Percentiles rank a stretch among this genome's conserved stretches.
phyloP scores from a whole-genome alignment of 768 basidiomycete genomes.

The Phaeotremella skinneri region DNA sequence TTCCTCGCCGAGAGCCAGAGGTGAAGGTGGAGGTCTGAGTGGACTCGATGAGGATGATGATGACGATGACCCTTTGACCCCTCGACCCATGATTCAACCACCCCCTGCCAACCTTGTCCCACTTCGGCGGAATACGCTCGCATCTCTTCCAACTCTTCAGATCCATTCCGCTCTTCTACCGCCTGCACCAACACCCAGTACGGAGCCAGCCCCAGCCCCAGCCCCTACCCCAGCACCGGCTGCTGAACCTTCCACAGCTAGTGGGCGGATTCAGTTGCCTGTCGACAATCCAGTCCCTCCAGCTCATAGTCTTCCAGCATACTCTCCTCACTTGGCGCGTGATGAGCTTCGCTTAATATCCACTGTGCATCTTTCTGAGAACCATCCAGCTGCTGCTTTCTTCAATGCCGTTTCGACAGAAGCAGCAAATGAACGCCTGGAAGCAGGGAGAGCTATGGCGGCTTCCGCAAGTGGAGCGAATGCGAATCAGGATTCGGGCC shows the following conservation, averaged over 20 bases:
- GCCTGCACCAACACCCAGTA: background rate
- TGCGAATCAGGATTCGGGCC: constrained; percentile 8
- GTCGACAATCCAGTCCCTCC: constrained; percentile 33
- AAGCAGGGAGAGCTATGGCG: constrained; percentile 14
- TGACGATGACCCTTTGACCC: constrained; percentile 38
- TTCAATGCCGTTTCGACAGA: constrained; percentile 19
- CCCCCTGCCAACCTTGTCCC: constrained; percentile 13
- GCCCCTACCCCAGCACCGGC: background rate
- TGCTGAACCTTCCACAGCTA: background rate
- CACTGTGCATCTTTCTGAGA: constrained; percentile 38
- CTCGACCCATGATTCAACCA: constrained; percentile 15
- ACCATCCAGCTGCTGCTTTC: constrained; percentile 39
- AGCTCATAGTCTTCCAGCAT: constrained; percentile 28
- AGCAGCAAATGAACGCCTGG: background rate
- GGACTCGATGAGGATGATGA: constrained; percentile 20
- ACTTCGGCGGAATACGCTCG: constrained; percentile 13
- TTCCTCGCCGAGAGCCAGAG: background rate
- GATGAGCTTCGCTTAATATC: constrained; percentile 44
- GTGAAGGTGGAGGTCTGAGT: background rate
- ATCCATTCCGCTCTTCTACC: background rate
- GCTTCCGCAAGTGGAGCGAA: background rate
- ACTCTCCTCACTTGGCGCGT: constrained; percentile 31
- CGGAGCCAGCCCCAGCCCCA: background rate
- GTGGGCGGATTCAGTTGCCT: background rate
- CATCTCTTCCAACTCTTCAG: background rate